Evolutionary conservation across 108 stramenopile species (phyloP).

Genomic region (Fistulifera pelliculosa): DNA sequence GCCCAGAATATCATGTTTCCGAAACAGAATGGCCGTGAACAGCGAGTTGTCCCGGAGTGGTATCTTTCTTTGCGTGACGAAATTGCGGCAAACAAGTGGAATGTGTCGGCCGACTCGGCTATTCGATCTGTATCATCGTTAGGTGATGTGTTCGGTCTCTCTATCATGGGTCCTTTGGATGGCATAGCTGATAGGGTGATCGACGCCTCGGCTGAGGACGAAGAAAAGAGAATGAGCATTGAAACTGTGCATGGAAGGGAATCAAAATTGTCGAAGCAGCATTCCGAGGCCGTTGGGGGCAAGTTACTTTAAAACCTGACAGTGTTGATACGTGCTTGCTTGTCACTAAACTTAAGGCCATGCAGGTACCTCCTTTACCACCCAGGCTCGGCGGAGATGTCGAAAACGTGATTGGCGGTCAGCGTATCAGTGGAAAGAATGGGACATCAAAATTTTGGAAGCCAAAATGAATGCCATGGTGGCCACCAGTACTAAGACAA

Average conservation of each 20-base stretch:
- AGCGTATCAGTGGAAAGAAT: background rate
- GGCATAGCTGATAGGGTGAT: conserved; percentile 11
- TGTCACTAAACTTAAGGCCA: conserved; percentile 49
- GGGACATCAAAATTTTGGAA: conserved; percentile 22
- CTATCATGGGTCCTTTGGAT: conserved; percentile 29
- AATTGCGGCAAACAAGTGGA: background rate
- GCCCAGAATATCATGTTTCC: conserved; percentile 46
- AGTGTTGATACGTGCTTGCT: conserved; percentile 47
- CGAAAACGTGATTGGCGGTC: background rate
- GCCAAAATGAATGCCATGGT: conserved; percentile 75
- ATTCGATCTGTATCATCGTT: conserved; percentile 40
- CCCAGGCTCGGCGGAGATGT: conserved; percentile 37
- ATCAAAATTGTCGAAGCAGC: conserved; percentile 50
- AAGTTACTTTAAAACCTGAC: conserved; percentile 50
- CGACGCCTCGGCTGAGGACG: background rate
- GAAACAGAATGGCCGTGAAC: conserved; percentile 11
- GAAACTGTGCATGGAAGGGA: conserved; percentile 10
- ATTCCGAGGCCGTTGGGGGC: conserved; percentile 70
- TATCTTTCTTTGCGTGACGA: conserved; percentile 21
- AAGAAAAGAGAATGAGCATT: conserved; percentile 2
- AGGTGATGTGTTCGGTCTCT: conserved; percentile 43
- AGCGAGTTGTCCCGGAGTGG: conserved; percentile 28
- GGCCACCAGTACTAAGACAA: conserved; percentile 38
- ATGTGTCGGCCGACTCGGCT: conserved; percentile 22
- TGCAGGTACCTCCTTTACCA: conserved; percentile 68